Percentiles rank a stretch among this genome's conserved stretches.
These are phyloP conservation scores for Incumbomyces lentus DNA, from an alignment of 2,329 filamentous ascomycete species.

Conservation along the genomic window DNA sequence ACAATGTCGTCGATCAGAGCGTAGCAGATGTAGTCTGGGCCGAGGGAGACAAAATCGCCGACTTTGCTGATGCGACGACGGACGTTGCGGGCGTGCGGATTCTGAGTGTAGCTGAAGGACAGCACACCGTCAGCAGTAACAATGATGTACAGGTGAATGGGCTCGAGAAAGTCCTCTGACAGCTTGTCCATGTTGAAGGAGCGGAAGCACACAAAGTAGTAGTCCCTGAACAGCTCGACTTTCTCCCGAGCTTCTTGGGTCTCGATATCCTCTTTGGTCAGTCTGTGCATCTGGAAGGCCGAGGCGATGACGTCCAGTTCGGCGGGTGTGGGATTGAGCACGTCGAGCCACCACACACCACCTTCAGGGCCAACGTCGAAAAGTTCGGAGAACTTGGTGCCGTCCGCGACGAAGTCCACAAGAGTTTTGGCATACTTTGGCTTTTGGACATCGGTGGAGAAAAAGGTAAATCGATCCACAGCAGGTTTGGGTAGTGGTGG, in stretches of 20 bases:
- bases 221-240: conserved; percentile 92
- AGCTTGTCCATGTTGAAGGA: conserved; percentile 80
- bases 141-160: conserved; percentile 92
- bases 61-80: conserved; percentile 83
- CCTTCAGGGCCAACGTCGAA: conserved; percentile 62
- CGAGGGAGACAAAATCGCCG: conserved; percentile 88
- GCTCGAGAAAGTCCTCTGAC: conserved; percentile 75
- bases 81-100: conserved; percentile 78
- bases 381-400: conserved; percentile 78
- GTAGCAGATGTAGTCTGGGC: conserved; percentile 98
- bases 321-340: conserved; percentile 79
- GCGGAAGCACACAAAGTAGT: conserved; percentile 96
- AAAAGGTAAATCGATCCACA: conserved; percentile 85
- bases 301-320: conserved; percentile 83
- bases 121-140: conserved; percentile 92
- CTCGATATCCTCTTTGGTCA: conserved; percentile 92
- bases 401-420: conserved; percentile 76
- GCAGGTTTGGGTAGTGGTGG: conserved; percentile 39
- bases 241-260: conserved; percentile 96
- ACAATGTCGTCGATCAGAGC: conserved; percentile 98
- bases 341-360: conserved; percentile 98
- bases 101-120: conserved; percentile 86
- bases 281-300: conserved; percentile 87
- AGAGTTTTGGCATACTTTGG: conserved; percentile 86
- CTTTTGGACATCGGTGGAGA: conserved; percentile 87